Evolutionary conservation across 345 rosid species (phyloP).

Genomic region (Passiflora organensis): DNA sequence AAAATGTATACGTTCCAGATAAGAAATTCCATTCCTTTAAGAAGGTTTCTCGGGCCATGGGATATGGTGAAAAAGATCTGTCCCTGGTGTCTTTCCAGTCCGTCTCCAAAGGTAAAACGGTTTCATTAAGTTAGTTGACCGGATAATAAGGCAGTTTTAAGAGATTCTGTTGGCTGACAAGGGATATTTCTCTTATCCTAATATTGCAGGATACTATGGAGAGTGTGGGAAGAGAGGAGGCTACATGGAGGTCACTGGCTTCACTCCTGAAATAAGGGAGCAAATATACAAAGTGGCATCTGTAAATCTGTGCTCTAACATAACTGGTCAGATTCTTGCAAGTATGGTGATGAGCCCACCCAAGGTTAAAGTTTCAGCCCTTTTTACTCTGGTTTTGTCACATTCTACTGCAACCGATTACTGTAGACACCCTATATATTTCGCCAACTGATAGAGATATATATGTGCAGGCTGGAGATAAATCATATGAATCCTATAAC

Average conservation of each 20-base stretch:
- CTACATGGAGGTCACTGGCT: conserved; percentile 94
- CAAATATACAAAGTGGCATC: conserved; percentile 95
- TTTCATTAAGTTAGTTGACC: background rate
- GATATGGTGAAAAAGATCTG: conserved; percentile 70
- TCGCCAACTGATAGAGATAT: conserved; percentile 7
- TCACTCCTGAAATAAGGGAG: conserved; percentile 67
- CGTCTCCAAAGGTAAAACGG: conserved; percentile 76
- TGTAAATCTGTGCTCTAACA: conserved; percentile 92
- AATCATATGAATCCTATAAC: conserved; percentile 53
- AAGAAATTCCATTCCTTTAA: conserved; percentile 87
- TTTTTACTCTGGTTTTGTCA: background rate
- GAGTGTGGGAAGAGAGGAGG: conserved; percentile 99
- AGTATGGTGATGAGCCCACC: conserved; percentile 99
- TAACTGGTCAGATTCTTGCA: conserved; percentile 91
- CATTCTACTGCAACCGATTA: too few relatives aligned
- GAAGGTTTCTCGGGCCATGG: conserved; percentile 86
- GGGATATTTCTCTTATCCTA: background rate
- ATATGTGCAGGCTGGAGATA: conserved; percentile 75
- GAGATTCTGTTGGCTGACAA: background rate
- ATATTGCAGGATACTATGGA: conserved; percentile 67
- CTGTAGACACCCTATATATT: too few relatives aligned
- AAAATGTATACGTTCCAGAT: conserved; percentile 80
- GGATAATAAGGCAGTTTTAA: background rate
- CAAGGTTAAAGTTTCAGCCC: conserved; percentile 44
- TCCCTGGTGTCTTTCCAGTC: conserved; percentile 85